These are phyloP conservation scores for Fusarium annulatum DNA, from an alignment of 2,329 filamentous ascomycete genomes.

Conservation along the genomic window DNA sequence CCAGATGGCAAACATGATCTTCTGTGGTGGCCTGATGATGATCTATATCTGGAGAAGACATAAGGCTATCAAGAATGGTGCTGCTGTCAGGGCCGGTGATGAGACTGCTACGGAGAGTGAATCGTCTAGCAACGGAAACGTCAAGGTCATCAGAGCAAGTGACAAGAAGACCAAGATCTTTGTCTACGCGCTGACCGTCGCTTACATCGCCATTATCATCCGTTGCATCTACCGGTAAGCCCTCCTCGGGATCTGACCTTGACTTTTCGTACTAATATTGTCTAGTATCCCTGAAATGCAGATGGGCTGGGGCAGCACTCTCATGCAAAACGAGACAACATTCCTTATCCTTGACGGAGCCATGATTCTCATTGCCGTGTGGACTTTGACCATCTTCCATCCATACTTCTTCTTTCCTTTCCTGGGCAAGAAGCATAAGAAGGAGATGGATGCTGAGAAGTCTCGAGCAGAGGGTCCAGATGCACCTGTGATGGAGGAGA, in stretches of 20 bases:
- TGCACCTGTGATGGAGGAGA: conserved; percentile 1
- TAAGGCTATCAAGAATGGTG: conserved; percentile 23
- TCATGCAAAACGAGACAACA: conserved; percentile 38
- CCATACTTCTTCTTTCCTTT: conserved; percentile 34
- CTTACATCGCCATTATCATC: conserved; percentile 32
- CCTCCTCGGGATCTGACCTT: accelerated
- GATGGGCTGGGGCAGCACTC: conserved; percentile 36
- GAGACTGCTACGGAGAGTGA: not conserved
- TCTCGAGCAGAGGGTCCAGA: not conserved
- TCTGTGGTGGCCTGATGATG: conserved; percentile 40
- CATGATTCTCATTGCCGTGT: conserved; percentile 32
- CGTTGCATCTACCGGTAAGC: conserved; percentile 37
- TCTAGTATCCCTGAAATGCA: conserved; percentile 35
- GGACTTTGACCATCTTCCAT: conserved; percentile 34
- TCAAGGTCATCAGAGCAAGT: conserved; percentile 6
- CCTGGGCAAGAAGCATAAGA: conserved; percentile 11
- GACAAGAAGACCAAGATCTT: conserved; percentile 36
- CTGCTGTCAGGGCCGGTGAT: not conserved
- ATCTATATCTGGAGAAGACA: conserved; percentile 37
- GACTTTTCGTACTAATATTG: not conserved
- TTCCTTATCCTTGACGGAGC: conserved; percentile 35
- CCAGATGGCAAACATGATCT: conserved; percentile 40
- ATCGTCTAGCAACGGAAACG: not conserved
- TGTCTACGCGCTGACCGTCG: conserved; percentile 14
- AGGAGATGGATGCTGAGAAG: conserved; percentile 3